phyloP scores from a whole-genome alignment of 257 asterid species.

The Eucommia ulmoides region DNA sequence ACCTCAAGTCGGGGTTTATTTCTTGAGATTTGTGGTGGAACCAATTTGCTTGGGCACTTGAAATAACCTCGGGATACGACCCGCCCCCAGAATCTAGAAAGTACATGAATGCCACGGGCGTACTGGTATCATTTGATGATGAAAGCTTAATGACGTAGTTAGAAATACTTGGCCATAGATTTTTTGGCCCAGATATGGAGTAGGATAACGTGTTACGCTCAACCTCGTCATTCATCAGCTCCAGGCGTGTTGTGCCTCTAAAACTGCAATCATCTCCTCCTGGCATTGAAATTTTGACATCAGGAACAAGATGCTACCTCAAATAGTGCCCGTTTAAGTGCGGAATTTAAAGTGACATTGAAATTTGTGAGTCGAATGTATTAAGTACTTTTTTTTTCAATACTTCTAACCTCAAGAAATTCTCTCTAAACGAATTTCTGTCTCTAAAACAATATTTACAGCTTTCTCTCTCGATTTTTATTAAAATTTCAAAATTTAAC shows the following conservation, averaged over 20 bases:
- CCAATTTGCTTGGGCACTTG: conserved; percentile 73
- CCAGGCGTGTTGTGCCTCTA: conserved; percentile 69
- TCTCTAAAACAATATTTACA: background rate
- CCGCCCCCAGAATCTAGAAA: conserved; percentile 95
- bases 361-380: too few relatives aligned
- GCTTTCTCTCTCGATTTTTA: background rate
- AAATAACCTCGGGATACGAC: conserved; percentile 73
- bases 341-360: too few relatives aligned
- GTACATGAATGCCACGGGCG: conserved; percentile 47
- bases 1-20: conserved; percentile 67
- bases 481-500: too few relatives aligned
- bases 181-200: conserved; percentile 43
- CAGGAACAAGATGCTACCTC: background rate
- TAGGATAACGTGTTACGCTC: conserved; percentile 29
- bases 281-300: conserved; percentile 8
- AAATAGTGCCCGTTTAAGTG: too few relatives aligned
- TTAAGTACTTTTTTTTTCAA: too few relatives aligned
- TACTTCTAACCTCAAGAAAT: too few relatives aligned
- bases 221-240: conserved; percentile 42
- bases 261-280: conserved; percentile 46
- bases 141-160: conserved; percentile 52
- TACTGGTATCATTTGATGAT: conserved; percentile 24
- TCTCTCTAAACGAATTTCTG: background rate
- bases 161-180: conserved; percentile 79
- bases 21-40: conserved; percentile 37